Conservation (phyloP, 495 filamentous ascomycete species). For the Podospora pseudocomata region DNA sequence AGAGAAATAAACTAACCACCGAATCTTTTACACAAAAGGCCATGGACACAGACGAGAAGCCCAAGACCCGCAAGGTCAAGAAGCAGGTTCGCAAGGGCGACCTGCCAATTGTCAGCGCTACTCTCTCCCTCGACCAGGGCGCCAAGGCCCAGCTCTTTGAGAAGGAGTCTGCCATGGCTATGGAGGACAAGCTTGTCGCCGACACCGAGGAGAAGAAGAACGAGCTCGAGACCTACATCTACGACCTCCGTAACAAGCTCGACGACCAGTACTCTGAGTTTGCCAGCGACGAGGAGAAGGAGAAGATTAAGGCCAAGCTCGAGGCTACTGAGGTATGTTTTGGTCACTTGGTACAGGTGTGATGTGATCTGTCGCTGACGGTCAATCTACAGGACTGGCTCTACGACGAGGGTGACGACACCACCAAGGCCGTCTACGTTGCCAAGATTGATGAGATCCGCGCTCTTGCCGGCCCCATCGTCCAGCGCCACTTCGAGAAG, state of each 20-base stretch:
- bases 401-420: conserved; percentile 94
- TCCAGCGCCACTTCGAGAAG: conserved; percentile 94
- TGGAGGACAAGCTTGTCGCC: conserved; percentile 97
- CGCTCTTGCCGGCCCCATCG: conserved; percentile 82
- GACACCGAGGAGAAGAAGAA: conserved; percentile 99
- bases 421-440: conserved; percentile 88
- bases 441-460: conserved; percentile 96
- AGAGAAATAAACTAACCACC: conserved; percentile 22
- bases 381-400: conserved; percentile 76
- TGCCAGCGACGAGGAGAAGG: conserved; percentile 88
- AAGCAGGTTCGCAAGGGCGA: conserved; percentile 99
- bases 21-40: conserved; percentile 52
- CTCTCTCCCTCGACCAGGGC: conserved; percentile 67
- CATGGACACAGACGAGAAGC: conserved; percentile 86
- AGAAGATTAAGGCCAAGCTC: conserved; percentile 74
- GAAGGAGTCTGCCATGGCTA: conserved; percentile 84
- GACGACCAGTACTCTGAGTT: conserved; percentile 86
- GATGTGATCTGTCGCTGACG: conserved; percentile 4
- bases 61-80: conserved; percentile 97
- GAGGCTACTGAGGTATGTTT: conserved; percentile 74
- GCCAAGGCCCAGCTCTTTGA: conserved; percentile 66
- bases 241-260: conserved; percentile 90
- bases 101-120: conserved; percentile 79
- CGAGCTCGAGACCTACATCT: conserved; percentile 95
- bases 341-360: not conserved